A percentile compares a stretch with the other conserved stretches of the same genome.
Conservation (phyloP, 1,284 basidiomycete genomes). For the Cystobasidium sp. region DNA sequence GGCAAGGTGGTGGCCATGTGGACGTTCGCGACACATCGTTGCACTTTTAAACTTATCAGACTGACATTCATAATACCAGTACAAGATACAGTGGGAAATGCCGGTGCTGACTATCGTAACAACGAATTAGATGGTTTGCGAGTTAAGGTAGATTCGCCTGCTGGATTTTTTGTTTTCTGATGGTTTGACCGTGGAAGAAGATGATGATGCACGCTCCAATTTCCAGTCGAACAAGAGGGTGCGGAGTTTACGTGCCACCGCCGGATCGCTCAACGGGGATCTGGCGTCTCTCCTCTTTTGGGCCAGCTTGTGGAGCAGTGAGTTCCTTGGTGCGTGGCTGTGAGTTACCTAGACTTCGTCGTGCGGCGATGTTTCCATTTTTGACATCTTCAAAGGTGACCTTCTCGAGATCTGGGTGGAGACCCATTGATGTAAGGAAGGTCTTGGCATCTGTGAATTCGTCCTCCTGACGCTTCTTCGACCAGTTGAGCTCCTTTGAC, state of each 20-base stretch:
- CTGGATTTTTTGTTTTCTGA: too few species aligned
- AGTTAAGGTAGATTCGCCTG: too few species aligned
- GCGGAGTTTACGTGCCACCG: constrained; percentile 68
- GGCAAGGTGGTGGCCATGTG: too few species aligned
- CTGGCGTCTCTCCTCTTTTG: constrained; percentile 60
- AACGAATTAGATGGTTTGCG: too few species aligned
- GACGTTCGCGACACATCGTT: too few species aligned
- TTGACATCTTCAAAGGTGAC: constrained; percentile 51
- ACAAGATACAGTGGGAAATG: too few species aligned
- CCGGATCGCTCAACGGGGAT: constrained; percentile 86
- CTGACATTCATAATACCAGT: too few species aligned
- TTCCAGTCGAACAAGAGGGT: too few species aligned
- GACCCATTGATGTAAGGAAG: constrained; percentile 59
- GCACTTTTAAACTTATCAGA: too few species aligned
- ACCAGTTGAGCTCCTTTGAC: constrained; percentile 83
- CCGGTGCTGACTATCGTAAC: too few species aligned
- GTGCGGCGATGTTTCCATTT: constrained; percentile 46
- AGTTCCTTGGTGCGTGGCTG: constrained; percentile 30
- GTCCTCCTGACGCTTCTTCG: constrained; percentile 63
- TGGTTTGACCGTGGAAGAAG: too few species aligned
- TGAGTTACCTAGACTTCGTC: constrained; percentile 29
- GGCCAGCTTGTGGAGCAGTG: constrained; percentile 48
- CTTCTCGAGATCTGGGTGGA: constrained; percentile 41
- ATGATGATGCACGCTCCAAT: too few species aligned
- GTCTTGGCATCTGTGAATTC: constrained; percentile 64